phyloP scores from a whole-genome alignment of 441 rosid genomes.

The Populus hybrid region DNA sequence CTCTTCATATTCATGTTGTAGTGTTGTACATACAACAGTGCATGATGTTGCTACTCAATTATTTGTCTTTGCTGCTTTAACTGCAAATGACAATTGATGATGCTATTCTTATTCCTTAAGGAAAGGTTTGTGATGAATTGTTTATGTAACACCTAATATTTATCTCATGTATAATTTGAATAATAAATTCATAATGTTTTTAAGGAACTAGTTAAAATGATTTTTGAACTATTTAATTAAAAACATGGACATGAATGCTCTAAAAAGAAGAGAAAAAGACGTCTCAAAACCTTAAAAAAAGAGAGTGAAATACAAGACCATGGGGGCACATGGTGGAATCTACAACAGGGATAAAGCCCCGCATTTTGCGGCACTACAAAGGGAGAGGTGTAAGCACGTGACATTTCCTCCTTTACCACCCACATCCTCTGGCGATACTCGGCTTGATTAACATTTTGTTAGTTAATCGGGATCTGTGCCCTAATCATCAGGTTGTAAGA shows the following conservation, averaged over 20 bases:
- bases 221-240: too few species aligned
- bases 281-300: too few species aligned
- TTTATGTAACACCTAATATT: neutral
- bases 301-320: neutral
- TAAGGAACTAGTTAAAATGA: too few species aligned
- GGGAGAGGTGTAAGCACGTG: slow-evolving; percentile 36
- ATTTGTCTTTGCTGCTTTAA: neutral
- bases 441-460: neutral
- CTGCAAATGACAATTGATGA: neutral
- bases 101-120: neutral
- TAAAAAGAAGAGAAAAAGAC: too few species aligned
- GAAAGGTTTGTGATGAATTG: slow-evolving; percentile 6
- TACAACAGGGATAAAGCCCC: slow-evolving; percentile 25
- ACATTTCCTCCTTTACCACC: slow-evolving; percentile 30
- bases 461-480: slow-evolving; percentile 47
- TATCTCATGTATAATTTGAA: too few species aligned
- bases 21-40: neutral
- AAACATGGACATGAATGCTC: too few species aligned
- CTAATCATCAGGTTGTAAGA: slow-evolving; percentile 43
- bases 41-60: neutral
- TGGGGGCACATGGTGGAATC: slow-evolving; percentile 31
- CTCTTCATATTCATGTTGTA: neutral
- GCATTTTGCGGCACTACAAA: slow-evolving; percentile 36
- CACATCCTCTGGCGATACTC: slow-evolving; percentile 28
- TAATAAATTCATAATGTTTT: too few species aligned